Percentiles rank a stretch among this genome's conserved stretches.
Evolutionary conservation across 352 stramenopile species (phyloP).

Genomic region (Phytophthora brassicae): DNA sequence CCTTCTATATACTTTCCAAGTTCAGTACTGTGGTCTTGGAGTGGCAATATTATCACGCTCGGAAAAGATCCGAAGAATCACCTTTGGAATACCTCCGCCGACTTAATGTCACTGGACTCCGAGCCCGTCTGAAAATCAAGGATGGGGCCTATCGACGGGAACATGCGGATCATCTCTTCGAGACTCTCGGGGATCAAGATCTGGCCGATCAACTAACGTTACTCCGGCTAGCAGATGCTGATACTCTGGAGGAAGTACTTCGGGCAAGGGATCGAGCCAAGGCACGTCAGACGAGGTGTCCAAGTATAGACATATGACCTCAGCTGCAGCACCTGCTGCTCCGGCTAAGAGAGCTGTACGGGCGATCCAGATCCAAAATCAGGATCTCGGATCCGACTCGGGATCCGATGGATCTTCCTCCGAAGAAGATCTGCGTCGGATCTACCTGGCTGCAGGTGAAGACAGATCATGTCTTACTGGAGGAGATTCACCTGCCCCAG

Average conservation of each 20-base stretch:
- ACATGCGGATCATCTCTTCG: conserved; percentile 18
- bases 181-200: conserved; percentile 12
- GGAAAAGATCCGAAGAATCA: conserved; percentile 5
- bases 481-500: too few relatives aligned
- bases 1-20: not conserved
- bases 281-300: not conserved
- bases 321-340: not conserved
- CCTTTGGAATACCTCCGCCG: conserved; percentile 13
- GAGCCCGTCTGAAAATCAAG: conserved; percentile 6
- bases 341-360: too few relatives aligned
- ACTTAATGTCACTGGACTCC: conserved; percentile 2
- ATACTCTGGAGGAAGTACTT: conserved; percentile 1
- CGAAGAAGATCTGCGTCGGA: not conserved
- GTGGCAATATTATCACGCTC: conserved; percentile 9
- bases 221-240: not conserved
- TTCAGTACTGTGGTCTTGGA: not conserved
- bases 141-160: not conserved
- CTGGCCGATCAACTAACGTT: not conserved
- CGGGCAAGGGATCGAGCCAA: not conserved
- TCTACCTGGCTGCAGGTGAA: not conserved
- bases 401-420: not conserved
- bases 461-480: too few relatives aligned
- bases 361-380: too few relatives aligned
- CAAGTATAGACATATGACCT: not conserved
- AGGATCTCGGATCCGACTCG: not conserved